A percentile compares a stretch with the other conserved stretches of the same genome.
phyloP scores from a whole-genome alignment of 768 basidiomycete genomes.

The Xerocomellus intermedius region DNA sequence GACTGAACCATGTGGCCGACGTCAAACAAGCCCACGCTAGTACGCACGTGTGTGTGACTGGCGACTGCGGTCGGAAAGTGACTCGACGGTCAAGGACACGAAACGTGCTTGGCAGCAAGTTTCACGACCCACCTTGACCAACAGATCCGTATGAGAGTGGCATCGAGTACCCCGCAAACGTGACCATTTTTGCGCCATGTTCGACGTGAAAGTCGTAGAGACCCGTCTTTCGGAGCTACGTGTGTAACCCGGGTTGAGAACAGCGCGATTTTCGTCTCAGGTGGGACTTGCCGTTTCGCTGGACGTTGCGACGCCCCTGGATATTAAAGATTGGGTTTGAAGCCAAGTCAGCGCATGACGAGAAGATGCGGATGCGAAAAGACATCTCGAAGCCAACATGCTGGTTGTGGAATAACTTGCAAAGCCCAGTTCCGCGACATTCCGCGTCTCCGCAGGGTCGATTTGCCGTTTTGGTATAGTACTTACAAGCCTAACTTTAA shows the following conservation, averaged over 20 bases:
- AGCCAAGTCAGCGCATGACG: not conserved
- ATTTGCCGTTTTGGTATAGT: not conserved
- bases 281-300: conserved; percentile 17
- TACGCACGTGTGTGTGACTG: conserved; percentile 88
- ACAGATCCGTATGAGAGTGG: conserved; percentile 81
- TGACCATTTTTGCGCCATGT: conserved; percentile 90
- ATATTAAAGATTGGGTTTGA: not conserved
- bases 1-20: conserved; percentile 99
- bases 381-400: conserved; percentile 4
- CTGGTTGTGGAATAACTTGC: conserved; percentile 4
- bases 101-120: not conserved
- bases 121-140: conserved; percentile 62
- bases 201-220: conserved; percentile 88
- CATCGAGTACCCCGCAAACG: conserved; percentile 96
- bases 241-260: not conserved
- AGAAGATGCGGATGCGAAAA: not conserved
- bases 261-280: not conserved
- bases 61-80: conserved; percentile 51
- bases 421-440: not conserved
- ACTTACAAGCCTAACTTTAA: too few species aligned
- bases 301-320: conserved; percentile 21
- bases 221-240: conserved; percentile 59
- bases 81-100: conserved; percentile 11
- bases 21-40: conserved; percentile 85
- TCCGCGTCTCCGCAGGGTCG: conserved; percentile 7